Evolutionary conservation across 169 alveolate genomes (phyloP).

Genomic region (Plasmodium relictum): DNA sequence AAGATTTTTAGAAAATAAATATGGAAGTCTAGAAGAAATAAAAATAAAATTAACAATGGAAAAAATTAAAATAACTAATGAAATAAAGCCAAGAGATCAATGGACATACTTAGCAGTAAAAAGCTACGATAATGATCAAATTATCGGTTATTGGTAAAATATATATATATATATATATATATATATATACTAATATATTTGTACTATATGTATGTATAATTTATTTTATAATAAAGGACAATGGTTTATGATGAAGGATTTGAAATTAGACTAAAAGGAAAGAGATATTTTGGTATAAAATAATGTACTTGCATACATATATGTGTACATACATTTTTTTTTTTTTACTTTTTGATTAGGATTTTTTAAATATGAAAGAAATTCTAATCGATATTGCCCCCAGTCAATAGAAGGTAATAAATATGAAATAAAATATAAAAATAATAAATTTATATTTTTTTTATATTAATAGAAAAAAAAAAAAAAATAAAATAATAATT

Average conservation of each 20-base stretch:
- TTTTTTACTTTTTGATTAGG: constrained; percentile 7
- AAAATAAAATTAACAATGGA: constrained; percentile 18
- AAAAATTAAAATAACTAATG: constrained; percentile 22
- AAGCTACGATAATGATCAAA: constrained; percentile 31
- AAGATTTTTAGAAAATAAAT: constrained; percentile 12
- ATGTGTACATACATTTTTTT: background rate
- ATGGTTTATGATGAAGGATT: constrained; percentile 91
- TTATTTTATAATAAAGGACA: constrained; percentile 78
- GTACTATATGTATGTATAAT: background rate
- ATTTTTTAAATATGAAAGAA: constrained; percentile 37
- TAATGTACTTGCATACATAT: background rate
- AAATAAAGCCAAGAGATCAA: constrained; percentile 13
- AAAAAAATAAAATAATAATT: background rate
- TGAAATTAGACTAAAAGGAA: constrained; percentile 77
- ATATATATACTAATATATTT: background rate
- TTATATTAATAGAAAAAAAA: background rate
- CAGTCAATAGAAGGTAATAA: constrained; percentile 28
- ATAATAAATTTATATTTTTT: too few species aligned
- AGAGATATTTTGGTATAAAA: constrained; percentile 75
- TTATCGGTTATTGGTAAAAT: constrained; percentile 71
- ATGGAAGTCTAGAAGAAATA: constrained; percentile 20
- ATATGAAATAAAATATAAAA: background rate
- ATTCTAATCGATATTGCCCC: constrained; percentile 21
- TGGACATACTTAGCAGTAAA: constrained; percentile 81
- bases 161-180: background rate